Evolutionary conservation across 2,329 filamentous ascomycete genomes (phyloP), one percentile per base, ranked within the genome.

Genomic region (Aplosporella prunicola): DNA sequence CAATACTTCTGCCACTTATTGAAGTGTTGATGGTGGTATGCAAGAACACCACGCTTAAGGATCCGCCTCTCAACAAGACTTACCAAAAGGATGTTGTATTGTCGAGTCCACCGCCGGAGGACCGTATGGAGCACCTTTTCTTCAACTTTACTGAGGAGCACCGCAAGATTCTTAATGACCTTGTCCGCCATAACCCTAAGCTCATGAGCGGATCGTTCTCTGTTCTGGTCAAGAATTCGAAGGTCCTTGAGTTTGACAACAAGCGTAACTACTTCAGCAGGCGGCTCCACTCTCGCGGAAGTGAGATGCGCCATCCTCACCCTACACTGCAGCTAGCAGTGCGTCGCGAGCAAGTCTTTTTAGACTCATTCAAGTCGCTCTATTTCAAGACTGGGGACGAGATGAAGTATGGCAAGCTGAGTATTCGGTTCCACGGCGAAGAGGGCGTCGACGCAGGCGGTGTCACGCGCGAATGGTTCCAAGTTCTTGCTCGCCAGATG

Each of bases 191-290:
- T 55, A 96, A 93, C 48, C 91, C 93, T 20, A 93, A 94, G 60
- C 76, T 98, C 46, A 98, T 98, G 93, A 95, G 89, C 42, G 91
- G 91, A 36, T 95, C 89, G 3, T 95, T 98, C 63, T 88, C 89
- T 9, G 72, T 98, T 11, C 67, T 98, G 32, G 91, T 96, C 45
- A 95, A 94, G 69, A 98, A 98, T 55, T 93, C 91, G 17, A 98
- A 96, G 71, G 93, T 98, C 3, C 70, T 98, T 9, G 91, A 98
- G 56, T 98, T 98, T 53, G 91, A 98, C 66, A 98, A 98, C 68
- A 98, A 98, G 69, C 87, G 91, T 52, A 96, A 93, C 64, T 98
- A 93, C 71, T 98, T 98, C 70, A 95, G 79, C 57, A 82, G 91
- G 43, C 88, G 86, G 52, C 80, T 98, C 9, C 91, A 98, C 60